phyloP scores from a whole-genome alignment of 441 rosid species.

The Sinapis alba region DNA sequence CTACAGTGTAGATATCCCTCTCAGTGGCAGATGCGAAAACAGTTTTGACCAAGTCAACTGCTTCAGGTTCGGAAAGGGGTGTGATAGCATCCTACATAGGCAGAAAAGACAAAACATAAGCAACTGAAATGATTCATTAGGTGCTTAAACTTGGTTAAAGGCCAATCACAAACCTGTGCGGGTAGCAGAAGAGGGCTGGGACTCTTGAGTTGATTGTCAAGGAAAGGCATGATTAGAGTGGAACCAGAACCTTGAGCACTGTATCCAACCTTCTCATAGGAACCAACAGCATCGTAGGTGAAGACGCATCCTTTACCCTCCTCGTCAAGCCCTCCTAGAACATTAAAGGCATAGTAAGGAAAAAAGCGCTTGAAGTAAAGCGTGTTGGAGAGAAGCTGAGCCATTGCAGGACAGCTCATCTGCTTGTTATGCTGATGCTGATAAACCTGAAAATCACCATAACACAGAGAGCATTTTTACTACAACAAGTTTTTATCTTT shows the following conservation, averaged over 20 bases:
- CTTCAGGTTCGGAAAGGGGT: conserved; percentile 86
- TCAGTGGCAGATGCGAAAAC: conserved; percentile 95
- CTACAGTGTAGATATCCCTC: conserved; percentile 96
- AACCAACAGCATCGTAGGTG: conserved; percentile 97
- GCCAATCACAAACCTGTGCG: conserved; percentile 38
- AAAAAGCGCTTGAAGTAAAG: conserved; percentile 96
- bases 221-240: conserved; percentile 86
- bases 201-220: conserved; percentile 94
- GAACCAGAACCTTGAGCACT: conserved; percentile 96
- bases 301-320: conserved; percentile 97
- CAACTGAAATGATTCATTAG: conserved; percentile 2
- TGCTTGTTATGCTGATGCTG: conserved; percentile 99
- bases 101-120: not conserved
- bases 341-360: conserved; percentile 94
- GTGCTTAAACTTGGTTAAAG: not conserved
- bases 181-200: conserved; percentile 97
- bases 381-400: conserved; percentile 89
- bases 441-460: conserved; percentile 58
- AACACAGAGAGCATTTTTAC: not conserved
- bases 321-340: conserved; percentile 88
- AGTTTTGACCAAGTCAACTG: conserved; percentile 88
- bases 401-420: conserved; percentile 98
- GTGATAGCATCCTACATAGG: conserved; percentile 83
- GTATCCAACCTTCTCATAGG: conserved; percentile 96
- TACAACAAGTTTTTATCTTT: not conserved